phyloP scores from a whole-genome alignment of 2,329 filamentous ascomycete species.

The Thermoascus crustaceus region DNA sequence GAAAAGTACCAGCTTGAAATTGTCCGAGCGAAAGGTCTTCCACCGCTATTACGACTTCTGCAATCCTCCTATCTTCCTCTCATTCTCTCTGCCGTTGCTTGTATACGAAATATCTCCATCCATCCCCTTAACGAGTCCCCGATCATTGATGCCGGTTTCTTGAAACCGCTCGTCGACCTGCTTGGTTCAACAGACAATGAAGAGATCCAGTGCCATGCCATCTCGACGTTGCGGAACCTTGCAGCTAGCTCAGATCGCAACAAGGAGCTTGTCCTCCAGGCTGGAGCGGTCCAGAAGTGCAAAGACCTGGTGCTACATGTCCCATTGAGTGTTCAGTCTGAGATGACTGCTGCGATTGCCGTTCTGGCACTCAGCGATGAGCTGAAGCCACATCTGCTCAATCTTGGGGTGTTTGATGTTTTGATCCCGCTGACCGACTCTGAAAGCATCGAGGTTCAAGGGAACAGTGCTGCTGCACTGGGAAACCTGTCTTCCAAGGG shows the following conservation, averaged over 20 bases:
- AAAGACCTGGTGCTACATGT: slow-evolving; percentile 93
- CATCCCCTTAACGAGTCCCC: slow-evolving; percentile 96
- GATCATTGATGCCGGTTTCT: slow-evolving; percentile 94
- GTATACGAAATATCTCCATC: slow-evolving; percentile 98
- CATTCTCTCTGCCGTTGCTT: slow-evolving; percentile 92
- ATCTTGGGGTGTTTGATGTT: slow-evolving; percentile 90
- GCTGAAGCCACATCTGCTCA: slow-evolving; percentile 81
- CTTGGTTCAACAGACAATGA: slow-evolving; percentile 95
- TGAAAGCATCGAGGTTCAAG: slow-evolving; percentile 93
- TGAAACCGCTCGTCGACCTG: slow-evolving; percentile 87
- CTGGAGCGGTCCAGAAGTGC: slow-evolving; percentile 95
- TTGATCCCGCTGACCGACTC: slow-evolving; percentile 92
- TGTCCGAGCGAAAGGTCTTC: slow-evolving; percentile 77
- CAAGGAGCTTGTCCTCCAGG: slow-evolving; percentile 94
- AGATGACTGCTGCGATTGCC: slow-evolving; percentile 99
- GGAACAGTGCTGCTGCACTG: slow-evolving; percentile 91
- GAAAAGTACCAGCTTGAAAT: slow-evolving; percentile 99
- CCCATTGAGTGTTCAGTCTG: slow-evolving; percentile 87
- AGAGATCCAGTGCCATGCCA: slow-evolving; percentile 97
- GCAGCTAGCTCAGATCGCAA: slow-evolving; percentile 96
- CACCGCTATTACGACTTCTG: slow-evolving; percentile 76
- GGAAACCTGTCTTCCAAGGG: slow-evolving; percentile 97
- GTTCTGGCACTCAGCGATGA: slow-evolving; percentile 93
- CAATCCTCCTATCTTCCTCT: slow-evolving; percentile 93
- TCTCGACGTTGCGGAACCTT: slow-evolving; percentile 89